A percentile compares a stretch with the other conserved stretches of the same genome.
These are phyloP conservation scores for Chytriomyces sp. DNA, from an alignment of 192 early-diverging fungal species.

Conservation along the genomic window DNA sequence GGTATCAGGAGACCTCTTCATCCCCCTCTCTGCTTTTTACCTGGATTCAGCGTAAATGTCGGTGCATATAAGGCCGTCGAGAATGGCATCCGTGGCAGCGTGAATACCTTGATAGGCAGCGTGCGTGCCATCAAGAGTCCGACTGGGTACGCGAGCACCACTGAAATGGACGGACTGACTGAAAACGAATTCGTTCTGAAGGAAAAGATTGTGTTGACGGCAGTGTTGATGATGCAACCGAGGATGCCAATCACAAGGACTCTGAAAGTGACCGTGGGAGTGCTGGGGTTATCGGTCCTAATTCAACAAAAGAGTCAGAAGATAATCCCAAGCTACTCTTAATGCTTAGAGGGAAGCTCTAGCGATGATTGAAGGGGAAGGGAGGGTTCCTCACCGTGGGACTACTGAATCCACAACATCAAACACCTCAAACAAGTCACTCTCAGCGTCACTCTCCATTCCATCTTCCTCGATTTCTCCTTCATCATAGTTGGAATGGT, in stretches of 20 bases:
- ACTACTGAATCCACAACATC: conserved; percentile 35
- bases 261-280: conserved; percentile 69
- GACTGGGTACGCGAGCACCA: conserved; percentile 72
- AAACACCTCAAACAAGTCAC: conserved; percentile 14
- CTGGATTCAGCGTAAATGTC: conserved; percentile 33
- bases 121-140: conserved; percentile 67
- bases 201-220: conserved; percentile 32
- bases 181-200: conserved; percentile 40
- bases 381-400: conserved; percentile 31
- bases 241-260: conserved; percentile 34
- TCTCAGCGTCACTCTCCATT: background rate
- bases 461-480: too few species aligned
- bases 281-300: background rate
- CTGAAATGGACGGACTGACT: conserved; percentile 4
- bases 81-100: conserved; percentile 30
- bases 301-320: background rate
- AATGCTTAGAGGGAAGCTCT: conserved; percentile 32
- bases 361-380: conserved; percentile 3
- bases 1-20: too few species aligned
- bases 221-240: conserved; percentile 16
- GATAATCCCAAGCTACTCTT: background rate
- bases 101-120: conserved; percentile 54
- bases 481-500: too few species aligned
- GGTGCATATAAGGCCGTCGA: background rate
- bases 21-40: conserved; percentile 23